A percentile compares a stretch with the other conserved stretches of the same genome.
phyloP scores from a whole-genome alignment of 2,329 filamentous ascomycete species.

The Apiospora rasikravindrae region DNA sequence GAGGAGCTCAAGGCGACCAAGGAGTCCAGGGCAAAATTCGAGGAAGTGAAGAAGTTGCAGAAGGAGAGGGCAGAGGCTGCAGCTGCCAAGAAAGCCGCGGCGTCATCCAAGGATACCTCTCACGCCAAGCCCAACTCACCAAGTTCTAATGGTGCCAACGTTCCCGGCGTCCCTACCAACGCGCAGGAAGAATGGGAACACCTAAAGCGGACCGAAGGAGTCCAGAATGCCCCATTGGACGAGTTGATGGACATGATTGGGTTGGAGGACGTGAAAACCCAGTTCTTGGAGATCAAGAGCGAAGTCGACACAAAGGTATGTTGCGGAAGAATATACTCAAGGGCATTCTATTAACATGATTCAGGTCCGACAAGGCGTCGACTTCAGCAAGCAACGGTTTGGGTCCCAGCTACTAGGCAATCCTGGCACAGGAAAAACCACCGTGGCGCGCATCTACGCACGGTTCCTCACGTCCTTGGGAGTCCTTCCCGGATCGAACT shows the following conservation, averaged over 20 bases:
- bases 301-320: constrained; percentile 60
- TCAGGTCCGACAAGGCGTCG: constrained; percentile 57
- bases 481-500: constrained; percentile 62
- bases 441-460: constrained; percentile 73
- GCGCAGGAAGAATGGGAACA: constrained; percentile 64
- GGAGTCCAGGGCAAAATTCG: constrained; percentile 33
- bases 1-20: constrained; percentile 51
- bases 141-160: not conserved
- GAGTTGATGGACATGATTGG: constrained; percentile 73
- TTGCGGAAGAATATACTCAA: not conserved
- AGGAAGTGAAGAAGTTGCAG: constrained; percentile 25
- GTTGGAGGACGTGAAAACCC: constrained; percentile 69
- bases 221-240: constrained; percentile 61
- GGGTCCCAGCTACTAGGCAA: constrained; percentile 71
- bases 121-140: constrained; percentile 13
- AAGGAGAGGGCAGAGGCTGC: constrained; percentile 18
- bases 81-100: not conserved
- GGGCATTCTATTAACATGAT: not conserved
- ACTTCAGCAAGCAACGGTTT: constrained; percentile 63
- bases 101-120: not conserved
- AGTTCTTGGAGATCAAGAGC: constrained; percentile 67
- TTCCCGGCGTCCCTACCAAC: constrained; percentile 24
- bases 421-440: constrained; percentile 75
- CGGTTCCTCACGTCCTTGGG: constrained; percentile 67
- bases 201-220: constrained; percentile 59